phyloP scores from a whole-genome alignment of 2,329 filamentous ascomycete species.

The Verticillium tricorpus region DNA sequence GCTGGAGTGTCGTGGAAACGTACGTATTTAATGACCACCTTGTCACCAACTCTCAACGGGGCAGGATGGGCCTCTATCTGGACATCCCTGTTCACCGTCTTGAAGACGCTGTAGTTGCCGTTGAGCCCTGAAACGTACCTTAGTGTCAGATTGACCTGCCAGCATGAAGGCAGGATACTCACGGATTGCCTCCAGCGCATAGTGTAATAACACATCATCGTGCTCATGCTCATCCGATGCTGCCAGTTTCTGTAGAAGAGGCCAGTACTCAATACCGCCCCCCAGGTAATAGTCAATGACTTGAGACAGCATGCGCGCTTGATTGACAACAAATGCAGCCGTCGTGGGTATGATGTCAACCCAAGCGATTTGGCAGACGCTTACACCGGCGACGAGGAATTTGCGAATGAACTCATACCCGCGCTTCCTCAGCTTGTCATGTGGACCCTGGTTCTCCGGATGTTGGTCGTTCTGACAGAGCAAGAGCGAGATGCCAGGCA shows the following conservation, averaged over 20 bases:
- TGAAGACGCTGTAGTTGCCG: background rate
- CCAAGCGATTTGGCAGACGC: constrained; percentile 24
- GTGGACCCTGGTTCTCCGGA: background rate
- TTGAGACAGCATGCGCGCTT: constrained; percentile 37
- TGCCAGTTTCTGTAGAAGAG: background rate
- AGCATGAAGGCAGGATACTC: background rate
- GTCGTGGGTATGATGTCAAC: constrained; percentile 52
- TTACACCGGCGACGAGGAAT: background rate
- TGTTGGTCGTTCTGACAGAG: background rate
- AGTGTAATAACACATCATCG: background rate
- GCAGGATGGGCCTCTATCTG: background rate
- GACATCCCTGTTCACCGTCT: background rate
- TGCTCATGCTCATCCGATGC: background rate
- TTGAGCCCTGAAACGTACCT: background rate
- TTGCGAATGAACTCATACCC: background rate
- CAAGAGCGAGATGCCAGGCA: background rate
- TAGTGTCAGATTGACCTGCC: background rate
- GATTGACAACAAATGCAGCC: constrained; percentile 52
- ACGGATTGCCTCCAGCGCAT: background rate
- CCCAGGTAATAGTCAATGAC: background rate
- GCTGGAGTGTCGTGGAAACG: background rate
- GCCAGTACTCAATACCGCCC: background rate
- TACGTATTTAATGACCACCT: background rate
- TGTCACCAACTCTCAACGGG: background rate
- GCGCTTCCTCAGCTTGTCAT: background rate